These are phyloP conservation scores for Pterulicium gracile DNA, from an alignment of 1,284 basidiomycete species.

Conservation along the genomic window DNA sequence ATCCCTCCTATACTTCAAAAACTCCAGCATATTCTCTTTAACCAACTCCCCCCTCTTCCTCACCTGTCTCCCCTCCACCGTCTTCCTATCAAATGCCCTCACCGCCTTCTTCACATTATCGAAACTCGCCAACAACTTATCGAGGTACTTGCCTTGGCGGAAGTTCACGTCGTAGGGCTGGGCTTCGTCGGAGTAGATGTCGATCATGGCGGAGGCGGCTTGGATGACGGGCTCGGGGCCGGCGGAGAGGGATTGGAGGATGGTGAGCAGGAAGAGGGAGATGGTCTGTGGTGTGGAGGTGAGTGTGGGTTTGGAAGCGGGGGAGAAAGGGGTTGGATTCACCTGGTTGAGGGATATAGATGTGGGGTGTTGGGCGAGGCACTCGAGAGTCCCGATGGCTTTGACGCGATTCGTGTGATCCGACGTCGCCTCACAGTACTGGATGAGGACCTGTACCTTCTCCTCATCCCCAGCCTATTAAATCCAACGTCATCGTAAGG, in stretches of 20 bases:
- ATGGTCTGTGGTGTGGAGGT: slow-evolving; percentile 37
- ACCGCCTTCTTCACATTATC: slow-evolving; percentile 51
- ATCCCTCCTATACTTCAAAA: slow-evolving; percentile 73
- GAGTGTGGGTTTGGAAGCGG: not conserved
- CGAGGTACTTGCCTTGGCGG: slow-evolving; percentile 44
- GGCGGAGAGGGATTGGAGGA: slow-evolving; percentile 32
- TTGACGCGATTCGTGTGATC: slow-evolving; percentile 56
- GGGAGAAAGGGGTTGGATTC: slow-evolving; percentile 18
- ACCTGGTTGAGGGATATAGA: slow-evolving; percentile 66
- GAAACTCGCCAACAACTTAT: slow-evolving; percentile 39
- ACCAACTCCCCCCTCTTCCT: slow-evolving; percentile 59
- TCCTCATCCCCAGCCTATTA: slow-evolving; percentile 37
- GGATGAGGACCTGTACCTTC: slow-evolving; percentile 58
- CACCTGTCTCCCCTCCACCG: slow-evolving; percentile 43
- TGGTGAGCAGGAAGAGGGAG: slow-evolving; percentile 53
- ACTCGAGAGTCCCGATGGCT: slow-evolving; percentile 75
- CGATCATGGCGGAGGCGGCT: slow-evolving; percentile 79
- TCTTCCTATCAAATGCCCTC: slow-evolving; percentile 43
- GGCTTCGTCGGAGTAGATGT: slow-evolving; percentile 90
- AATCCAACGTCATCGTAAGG: slow-evolving; percentile 1
- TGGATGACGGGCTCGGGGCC: slow-evolving; percentile 73
- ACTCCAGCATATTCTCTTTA: slow-evolving; percentile 80
- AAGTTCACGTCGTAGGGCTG: slow-evolving; percentile 79
- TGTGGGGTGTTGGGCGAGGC: slow-evolving; percentile 60
- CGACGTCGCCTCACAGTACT: slow-evolving; percentile 44